These are phyloP conservation scores for Solanum hybrid DNA, from an alignment of 305 asterid genomes.

Conservation along the genomic window DNA sequence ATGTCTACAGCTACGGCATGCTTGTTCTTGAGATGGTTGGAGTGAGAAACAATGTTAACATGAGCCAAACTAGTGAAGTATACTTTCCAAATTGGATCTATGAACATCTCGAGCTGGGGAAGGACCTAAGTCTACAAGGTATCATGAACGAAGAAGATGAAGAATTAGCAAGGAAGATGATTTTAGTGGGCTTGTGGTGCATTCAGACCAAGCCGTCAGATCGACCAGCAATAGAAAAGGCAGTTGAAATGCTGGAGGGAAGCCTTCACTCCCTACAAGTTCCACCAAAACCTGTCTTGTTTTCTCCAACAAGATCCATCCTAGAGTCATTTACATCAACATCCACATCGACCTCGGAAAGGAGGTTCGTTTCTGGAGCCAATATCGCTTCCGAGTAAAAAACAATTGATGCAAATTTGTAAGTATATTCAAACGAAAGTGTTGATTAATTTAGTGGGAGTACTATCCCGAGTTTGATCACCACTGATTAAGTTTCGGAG, in stretches of 20 bases:
- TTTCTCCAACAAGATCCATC: neutral
- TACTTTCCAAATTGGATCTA: conserved; percentile 43
- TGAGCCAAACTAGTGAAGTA: conserved; percentile 21
- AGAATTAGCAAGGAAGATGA: conserved; percentile 25
- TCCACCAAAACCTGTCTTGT: conserved; percentile 26
- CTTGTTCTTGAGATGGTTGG: conserved; percentile 58
- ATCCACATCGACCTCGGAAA: neutral
- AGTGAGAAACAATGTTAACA: conserved; percentile 14
- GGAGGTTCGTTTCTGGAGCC: neutral
- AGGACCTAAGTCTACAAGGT: conserved; percentile 13
- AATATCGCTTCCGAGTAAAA: neutral
- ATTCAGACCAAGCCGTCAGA: conserved; percentile 22
- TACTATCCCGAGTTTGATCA: neutral
- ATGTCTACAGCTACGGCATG: conserved; percentile 62
- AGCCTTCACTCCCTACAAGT: conserved; percentile 15
- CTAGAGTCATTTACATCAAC: neutral
- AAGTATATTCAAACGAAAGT: neutral
- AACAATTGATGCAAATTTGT: neutral
- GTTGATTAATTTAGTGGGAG: neutral
- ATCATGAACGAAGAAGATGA: conserved; percentile 20
- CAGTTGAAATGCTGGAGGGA: conserved; percentile 35
- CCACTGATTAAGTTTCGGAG: neutral
- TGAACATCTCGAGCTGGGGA: conserved; percentile 18
- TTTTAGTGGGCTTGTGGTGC: conserved; percentile 31
- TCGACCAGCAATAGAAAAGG: conserved; percentile 21